Evolutionary conservation across 2,329 filamentous ascomycete genomes (phyloP).

Genomic region (Cercospora sesami): DNA sequence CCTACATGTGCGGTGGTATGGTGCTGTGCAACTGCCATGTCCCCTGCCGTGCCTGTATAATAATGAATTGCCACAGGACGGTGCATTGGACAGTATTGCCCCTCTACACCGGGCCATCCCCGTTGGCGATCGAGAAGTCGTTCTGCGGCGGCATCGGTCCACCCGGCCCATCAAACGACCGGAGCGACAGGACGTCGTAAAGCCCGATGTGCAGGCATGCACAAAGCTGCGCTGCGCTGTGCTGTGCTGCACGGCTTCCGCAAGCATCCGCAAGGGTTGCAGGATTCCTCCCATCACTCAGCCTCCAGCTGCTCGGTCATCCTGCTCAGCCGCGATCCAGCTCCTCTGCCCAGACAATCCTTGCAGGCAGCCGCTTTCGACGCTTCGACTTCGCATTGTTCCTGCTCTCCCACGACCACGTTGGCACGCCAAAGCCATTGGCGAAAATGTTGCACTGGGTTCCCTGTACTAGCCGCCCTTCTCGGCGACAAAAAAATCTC

Average conservation of each 20-base stretch:
- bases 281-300: neutral
- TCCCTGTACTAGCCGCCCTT: neutral
- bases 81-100: neutral
- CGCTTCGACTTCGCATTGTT: neutral
- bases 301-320: neutral
- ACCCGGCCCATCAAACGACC: neutral
- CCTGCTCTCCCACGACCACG: neutral
- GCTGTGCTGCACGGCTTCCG: neutral
- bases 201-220: constrained; percentile 10
- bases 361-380: constrained; percentile 12
- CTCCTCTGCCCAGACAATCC: neutral
- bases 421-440: neutral
- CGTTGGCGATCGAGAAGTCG: neutral
- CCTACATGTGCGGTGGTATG: neutral
- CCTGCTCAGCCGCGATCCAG: neutral
- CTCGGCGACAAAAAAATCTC: neutral
- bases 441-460: neutral
- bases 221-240: neutral
- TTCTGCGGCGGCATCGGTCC: constrained; percentile 1
- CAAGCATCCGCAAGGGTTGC: neutral
- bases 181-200: neutral
- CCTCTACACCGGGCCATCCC: neutral
- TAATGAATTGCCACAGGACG: neutral
- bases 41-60: neutral
- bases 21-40: neutral